Percentiles rank a stretch among this genome's conserved stretches.
phyloP scores from a whole-genome alignment of 23 red algal genomes.

The Gracilaria vermiculophylla region DNA sequence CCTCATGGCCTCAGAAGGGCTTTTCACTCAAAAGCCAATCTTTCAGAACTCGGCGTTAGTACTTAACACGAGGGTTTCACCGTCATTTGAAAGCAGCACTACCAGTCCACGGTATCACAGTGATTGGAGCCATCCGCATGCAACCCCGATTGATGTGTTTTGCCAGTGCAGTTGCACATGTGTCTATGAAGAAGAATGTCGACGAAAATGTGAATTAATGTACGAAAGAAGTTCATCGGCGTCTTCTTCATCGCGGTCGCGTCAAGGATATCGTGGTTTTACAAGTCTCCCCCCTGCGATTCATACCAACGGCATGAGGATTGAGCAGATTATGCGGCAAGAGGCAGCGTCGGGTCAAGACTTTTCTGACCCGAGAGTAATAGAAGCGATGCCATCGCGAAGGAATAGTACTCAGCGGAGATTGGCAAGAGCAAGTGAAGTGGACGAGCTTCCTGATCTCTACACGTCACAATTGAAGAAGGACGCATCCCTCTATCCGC shows the following conservation, averaged over 20 bases:
- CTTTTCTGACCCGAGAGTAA: background rate
- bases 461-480: background rate
- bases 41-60: conserved; percentile 59
- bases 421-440: background rate
- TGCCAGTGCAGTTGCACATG: conserved; percentile 67
- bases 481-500: background rate
- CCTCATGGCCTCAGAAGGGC: background rate
- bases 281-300: conserved; percentile 34
- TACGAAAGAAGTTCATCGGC: conserved; percentile 55
- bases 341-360: background rate
- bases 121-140: conserved; percentile 69
- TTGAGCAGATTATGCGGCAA: background rate
- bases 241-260: conserved; percentile 43
- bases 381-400: background rate
- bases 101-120: conserved; percentile 33
- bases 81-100: conserved; percentile 18
- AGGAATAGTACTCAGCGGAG: background rate
- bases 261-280: conserved; percentile 33
- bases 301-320: background rate
- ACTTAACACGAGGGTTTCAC: background rate
- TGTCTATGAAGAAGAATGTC: conserved; percentile 69
- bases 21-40: background rate
- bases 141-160: conserved; percentile 63
- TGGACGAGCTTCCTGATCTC: conserved; percentile 28
- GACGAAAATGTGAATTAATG: conserved; percentile 39